Evolutionary conservation across 2,329 filamentous ascomycete genomes (phyloP).

Genomic region (Aureobasidium sp.): DNA sequence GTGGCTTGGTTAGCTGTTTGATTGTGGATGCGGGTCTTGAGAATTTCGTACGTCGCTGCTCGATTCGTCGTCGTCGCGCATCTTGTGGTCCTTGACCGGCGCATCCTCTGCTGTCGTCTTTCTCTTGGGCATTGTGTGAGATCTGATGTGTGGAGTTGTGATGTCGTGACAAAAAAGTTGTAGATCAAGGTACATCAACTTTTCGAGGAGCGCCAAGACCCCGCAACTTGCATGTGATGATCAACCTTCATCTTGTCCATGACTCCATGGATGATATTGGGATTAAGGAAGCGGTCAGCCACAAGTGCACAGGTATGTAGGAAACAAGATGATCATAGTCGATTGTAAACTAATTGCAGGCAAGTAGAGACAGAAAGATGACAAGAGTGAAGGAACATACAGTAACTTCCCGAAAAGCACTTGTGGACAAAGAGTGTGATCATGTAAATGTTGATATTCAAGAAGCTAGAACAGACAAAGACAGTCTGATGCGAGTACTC

Average conservation of each 20-base stretch:
- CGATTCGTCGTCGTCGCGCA: conserved; percentile 32
- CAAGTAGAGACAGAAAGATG: no score
- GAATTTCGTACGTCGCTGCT: conserved; percentile 23
- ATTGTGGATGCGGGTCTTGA: neutral
- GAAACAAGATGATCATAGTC: no score
- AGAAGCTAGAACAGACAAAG: no score
- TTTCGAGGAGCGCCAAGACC: conserved; percentile 6
- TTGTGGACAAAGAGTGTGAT: no score
- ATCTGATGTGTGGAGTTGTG: neutral
- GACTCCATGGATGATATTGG: no score
- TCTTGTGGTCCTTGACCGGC: conserved; percentile 37
- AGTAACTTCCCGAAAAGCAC: no score
- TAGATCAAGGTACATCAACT: conserved; percentile 5
- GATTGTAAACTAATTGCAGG: no score
- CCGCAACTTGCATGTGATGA: conserved; percentile 4
- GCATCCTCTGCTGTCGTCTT: conserved; percentile 43
- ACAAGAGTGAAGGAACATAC: no score
- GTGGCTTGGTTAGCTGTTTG: conserved; percentile 3
- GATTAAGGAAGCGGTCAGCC: no score
- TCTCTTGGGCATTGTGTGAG: conserved; percentile 43
- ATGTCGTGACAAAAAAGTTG: neutral
- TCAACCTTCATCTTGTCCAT: neutral
- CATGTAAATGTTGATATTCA: no score
- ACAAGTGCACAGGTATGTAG: no score
- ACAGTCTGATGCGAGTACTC: no score